These are phyloP conservation scores for Myxozyma vanderwaltii DNA, from an alignment of 805 yeast genomes.

Conservation along the genomic window DNA sequence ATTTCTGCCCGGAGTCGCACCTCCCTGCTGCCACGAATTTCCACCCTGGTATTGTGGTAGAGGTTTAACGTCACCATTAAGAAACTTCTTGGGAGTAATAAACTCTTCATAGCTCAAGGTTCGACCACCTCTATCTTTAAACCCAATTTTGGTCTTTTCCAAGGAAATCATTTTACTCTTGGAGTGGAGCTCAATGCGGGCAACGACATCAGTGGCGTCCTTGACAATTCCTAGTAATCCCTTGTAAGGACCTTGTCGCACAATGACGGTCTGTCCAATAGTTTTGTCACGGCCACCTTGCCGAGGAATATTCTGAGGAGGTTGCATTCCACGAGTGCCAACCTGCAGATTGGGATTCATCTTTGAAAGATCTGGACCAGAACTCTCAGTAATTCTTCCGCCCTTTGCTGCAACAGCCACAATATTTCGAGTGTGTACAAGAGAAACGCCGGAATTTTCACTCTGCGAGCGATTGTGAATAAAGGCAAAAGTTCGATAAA, in stretches of 20 bases:
- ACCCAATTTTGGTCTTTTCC: conserved; percentile 74
- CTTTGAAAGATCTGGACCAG: conserved; percentile 52
- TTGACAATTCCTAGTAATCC: conserved; percentile 92
- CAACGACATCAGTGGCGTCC: conserved; percentile 89
- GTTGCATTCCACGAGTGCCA: conserved; percentile 45
- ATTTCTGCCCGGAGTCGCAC: conserved; percentile 14
- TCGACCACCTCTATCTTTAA: conserved; percentile 58
- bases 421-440: conserved; percentile 71
- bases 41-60: conserved; percentile 41
- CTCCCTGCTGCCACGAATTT: conserved; percentile 12
- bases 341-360: conserved; percentile 79
- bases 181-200: conserved; percentile 91
- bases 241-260: conserved; percentile 89
- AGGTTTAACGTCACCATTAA: conserved; percentile 32
- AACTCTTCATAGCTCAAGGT: conserved; percentile 79
- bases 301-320: conserved; percentile 56
- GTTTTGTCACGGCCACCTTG: conserved; percentile 80
- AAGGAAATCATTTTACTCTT: conserved; percentile 86
- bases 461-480: conserved; percentile 74
- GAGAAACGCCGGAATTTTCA: conserved; percentile 92
- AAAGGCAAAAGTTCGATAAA: conserved; percentile 77
- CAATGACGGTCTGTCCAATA: conserved; percentile 79
- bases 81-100: conserved; percentile 50
- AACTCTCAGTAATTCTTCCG: conserved; percentile 52
- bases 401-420: conserved; percentile 85